These are phyloP conservation scores for Fusarium tricinctum DNA, from an alignment of 2,329 filamentous ascomycete genomes.

Conservation along the genomic window DNA sequence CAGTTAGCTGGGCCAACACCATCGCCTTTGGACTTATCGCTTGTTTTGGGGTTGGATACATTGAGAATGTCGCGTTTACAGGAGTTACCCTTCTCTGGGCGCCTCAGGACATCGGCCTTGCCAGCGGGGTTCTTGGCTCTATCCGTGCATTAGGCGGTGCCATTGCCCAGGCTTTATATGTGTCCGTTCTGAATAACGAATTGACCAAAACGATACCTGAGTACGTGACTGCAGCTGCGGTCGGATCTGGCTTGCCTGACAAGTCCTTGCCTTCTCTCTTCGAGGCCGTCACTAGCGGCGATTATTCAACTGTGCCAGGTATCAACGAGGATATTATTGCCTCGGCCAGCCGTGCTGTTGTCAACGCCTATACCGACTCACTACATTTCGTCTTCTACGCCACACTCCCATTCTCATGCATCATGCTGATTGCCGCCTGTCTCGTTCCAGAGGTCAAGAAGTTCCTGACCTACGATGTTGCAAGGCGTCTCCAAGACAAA, in stretches of 20 bases:
- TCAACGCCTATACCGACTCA: slow-evolving; percentile 59
- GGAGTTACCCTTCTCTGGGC: slow-evolving; percentile 62
- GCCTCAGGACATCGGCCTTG: slow-evolving; percentile 62
- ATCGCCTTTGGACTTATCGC: slow-evolving; percentile 54
- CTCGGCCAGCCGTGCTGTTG: slow-evolving; percentile 54
- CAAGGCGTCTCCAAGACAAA: slow-evolving; percentile 57
- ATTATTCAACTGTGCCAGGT: slow-evolving; percentile 52
- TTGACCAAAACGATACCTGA: slow-evolving; percentile 52
- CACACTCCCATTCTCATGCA: slow-evolving; percentile 57
- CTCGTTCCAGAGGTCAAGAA: slow-evolving; percentile 60
- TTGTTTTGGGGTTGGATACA: slow-evolving; percentile 54
- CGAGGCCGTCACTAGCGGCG: slow-evolving; percentile 51
- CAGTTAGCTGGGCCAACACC: slow-evolving; percentile 49
- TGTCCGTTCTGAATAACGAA: slow-evolving; percentile 56
- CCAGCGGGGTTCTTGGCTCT: slow-evolving; percentile 60
- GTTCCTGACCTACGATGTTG: slow-evolving; percentile 60
- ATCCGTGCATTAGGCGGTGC: slow-evolving; percentile 60
- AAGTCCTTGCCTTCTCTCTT: slow-evolving; percentile 54
- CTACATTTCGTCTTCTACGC: slow-evolving; percentile 61
- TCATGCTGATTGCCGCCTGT: slow-evolving; percentile 56
- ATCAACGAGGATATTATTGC: slow-evolving; percentile 53
- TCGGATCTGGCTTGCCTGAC: slow-evolving; percentile 54
- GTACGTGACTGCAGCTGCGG: slow-evolving; percentile 55
- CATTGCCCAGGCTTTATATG: slow-evolving; percentile 56
- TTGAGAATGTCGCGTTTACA: slow-evolving; percentile 59